phyloP scores from a whole-genome alignment of 2,329 filamentous ascomycete species.

The Monilinia fructicola region DNA sequence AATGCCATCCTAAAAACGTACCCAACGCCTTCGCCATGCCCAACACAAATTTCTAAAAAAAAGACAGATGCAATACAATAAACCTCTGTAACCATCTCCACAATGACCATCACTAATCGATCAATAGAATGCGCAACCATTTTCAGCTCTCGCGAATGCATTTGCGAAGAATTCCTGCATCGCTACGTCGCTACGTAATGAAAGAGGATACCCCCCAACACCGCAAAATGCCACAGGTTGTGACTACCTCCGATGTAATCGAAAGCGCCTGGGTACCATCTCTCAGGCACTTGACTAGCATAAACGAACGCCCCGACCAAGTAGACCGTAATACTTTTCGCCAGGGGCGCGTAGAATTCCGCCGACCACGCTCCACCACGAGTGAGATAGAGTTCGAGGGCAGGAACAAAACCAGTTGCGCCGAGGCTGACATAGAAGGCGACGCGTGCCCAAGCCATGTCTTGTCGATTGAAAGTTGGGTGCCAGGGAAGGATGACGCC shows the following conservation, averaged over 20 bases:
- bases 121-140: conserved; percentile 38
- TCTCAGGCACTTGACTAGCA: conserved; percentile 86
- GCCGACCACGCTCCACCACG: conserved; percentile 78
- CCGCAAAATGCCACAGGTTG: conserved; percentile 96
- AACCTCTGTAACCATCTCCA: not conserved
- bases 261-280: conserved; percentile 89
- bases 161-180: conserved; percentile 93
- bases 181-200: conserved; percentile 86
- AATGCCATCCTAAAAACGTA: not conserved
- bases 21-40: conserved; percentile 14
- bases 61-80: not conserved
- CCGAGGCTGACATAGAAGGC: conserved; percentile 87
- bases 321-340: conserved; percentile 86
- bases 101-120: not conserved
- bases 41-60: not conserved
- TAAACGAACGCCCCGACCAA: conserved; percentile 82
- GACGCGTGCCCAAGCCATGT: conserved; percentile 92
- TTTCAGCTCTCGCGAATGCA: conserved; percentile 65
- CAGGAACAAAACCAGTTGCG: conserved; percentile 83
- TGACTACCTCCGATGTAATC: conserved; percentile 95
- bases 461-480: conserved; percentile 84
- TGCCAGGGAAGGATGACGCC: conserved; percentile 96
- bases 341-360: conserved; percentile 84
- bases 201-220: conserved; percentile 93
- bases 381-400: conserved; percentile 77